phyloP scores from a whole-genome alignment of 2,329 filamentous ascomycete species.

The Aspergillus sp. region DNA sequence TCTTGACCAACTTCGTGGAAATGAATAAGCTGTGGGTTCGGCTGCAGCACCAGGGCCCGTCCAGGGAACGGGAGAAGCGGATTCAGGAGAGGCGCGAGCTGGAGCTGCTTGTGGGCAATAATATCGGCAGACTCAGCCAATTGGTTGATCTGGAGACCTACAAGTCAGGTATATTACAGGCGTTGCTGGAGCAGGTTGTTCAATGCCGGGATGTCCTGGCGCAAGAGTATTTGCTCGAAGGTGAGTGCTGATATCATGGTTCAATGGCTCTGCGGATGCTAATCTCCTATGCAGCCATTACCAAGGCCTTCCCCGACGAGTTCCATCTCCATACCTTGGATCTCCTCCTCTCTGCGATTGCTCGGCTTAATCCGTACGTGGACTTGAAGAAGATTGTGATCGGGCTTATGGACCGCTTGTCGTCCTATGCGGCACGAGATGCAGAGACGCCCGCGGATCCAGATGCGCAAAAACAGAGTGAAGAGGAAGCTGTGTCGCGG shows the following conservation, averaged over 20 bases:
- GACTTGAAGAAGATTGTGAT: slow-evolving; percentile 98
- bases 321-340: slow-evolving; percentile 96
- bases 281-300: slow-evolving; percentile 59
- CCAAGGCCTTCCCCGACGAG: slow-evolving; percentile 96
- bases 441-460: slow-evolving; percentile 60
- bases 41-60: slow-evolving; percentile 93
- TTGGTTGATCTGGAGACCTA: slow-evolving; percentile 91
- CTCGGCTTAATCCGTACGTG: slow-evolving; percentile 86
- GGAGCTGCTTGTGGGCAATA: slow-evolving; percentile 90
- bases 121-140: slow-evolving; percentile 89
- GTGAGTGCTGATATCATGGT: slow-evolving; percentile 23
- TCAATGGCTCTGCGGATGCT: slow-evolving; percentile 12
- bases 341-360: slow-evolving; percentile 86
- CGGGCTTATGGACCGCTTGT: slow-evolving; percentile 91
- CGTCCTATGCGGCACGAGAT: slow-evolving; percentile 87
- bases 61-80: slow-evolving; percentile 82
- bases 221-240: slow-evolving; percentile 91
- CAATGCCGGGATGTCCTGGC: slow-evolving; percentile 95
- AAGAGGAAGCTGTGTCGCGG: slow-evolving; percentile 71
- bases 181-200: slow-evolving; percentile 89
- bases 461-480: slow-evolving; percentile 64
- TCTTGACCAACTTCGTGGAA: slow-evolving; percentile 97
- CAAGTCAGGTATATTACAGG: slow-evolving; percentile 79
- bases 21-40: slow-evolving; percentile 99
- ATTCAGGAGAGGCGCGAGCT: slow-evolving; percentile 92